Evolutionary conservation across 2,329 filamentous ascomycete species (phyloP).

Genomic region (Stromatinia cepivora): DNA sequence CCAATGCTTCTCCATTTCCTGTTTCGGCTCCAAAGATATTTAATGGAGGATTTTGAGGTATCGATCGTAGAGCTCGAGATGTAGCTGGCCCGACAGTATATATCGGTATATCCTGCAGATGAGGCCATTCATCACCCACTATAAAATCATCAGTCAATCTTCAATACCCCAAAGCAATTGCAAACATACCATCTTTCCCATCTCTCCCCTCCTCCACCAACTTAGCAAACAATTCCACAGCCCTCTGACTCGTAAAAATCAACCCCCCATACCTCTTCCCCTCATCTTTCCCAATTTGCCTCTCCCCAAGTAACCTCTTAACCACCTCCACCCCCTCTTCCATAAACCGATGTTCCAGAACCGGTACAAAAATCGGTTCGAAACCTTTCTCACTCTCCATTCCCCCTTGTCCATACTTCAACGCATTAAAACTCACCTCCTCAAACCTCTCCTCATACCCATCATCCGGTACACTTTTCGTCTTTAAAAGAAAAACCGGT

Average conservation of each 20-base stretch:
- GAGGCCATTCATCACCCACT: slow-evolving; percentile 47
- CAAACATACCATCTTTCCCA: slow-evolving; percentile 24
- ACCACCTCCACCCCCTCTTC: slow-evolving; percentile 58
- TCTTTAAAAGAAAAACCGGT: slow-evolving; percentile 75
- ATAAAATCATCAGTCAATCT: slow-evolving; percentile 7
- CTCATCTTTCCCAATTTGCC: slow-evolving; percentile 44
- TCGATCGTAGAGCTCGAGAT: slow-evolving; percentile 66
- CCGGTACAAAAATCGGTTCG: slow-evolving; percentile 70
- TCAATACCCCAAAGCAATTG: slow-evolving; percentile 12
- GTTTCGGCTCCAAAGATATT: slow-evolving; percentile 76
- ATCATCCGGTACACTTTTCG: slow-evolving; percentile 69
- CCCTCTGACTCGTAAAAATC: slow-evolving; percentile 81
- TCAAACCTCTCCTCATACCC: slow-evolving; percentile 70
- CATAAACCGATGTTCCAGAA: slow-evolving; percentile 70
- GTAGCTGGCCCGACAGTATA: slow-evolving; percentile 84
- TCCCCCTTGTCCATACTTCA: not conserved
- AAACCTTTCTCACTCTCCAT: slow-evolving; percentile 47
- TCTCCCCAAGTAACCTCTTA: slow-evolving; percentile 49
- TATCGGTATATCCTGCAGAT: slow-evolving; percentile 58
- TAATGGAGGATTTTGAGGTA: slow-evolving; percentile 52
- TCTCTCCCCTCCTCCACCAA: slow-evolving; percentile 53
- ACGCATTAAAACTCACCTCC: slow-evolving; percentile 35
- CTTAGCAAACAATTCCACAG: slow-evolving; percentile 73
- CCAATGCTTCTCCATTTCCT: slow-evolving; percentile 80
- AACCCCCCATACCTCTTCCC: slow-evolving; percentile 66